phyloP scores from a whole-genome alignment of 176 grass and related monocot genomes.

The Zea mays region Zm-B73-REFERENCE-NAM-5.0 NC_050104.1:154045001-154045500 shows the following conservation, averaged over 20 bases:
- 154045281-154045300: constrained; percentile 96
- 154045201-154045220: constrained; percentile 82
- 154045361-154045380: constrained; percentile 88
- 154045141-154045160: constrained; percentile 85
- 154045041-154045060: constrained; percentile 72
- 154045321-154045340: constrained; percentile 89
- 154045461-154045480: constrained; percentile 59
- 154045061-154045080: constrained; percentile 63
- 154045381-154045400: constrained; percentile 90
- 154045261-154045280: constrained; percentile 80
- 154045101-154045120: constrained; percentile 94
- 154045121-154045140: constrained; percentile 79
- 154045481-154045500: constrained; percentile 79
- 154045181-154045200: constrained; percentile 92
- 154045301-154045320: constrained; percentile 93
- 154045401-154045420: constrained; percentile 90
- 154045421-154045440: constrained; percentile 83
- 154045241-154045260: constrained; percentile 93
- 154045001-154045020: constrained; percentile 96
- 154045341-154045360: constrained; percentile 78
- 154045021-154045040: constrained; percentile 76
- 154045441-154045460: constrained; percentile 68
- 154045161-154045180: constrained; percentile 84
- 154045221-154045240: constrained; percentile 91
- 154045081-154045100: constrained; percentile 73